Evolutionary conservation across 2,329 filamentous ascomycete genomes (phyloP).

Genomic region (Delphinella strobiligena): DNA sequence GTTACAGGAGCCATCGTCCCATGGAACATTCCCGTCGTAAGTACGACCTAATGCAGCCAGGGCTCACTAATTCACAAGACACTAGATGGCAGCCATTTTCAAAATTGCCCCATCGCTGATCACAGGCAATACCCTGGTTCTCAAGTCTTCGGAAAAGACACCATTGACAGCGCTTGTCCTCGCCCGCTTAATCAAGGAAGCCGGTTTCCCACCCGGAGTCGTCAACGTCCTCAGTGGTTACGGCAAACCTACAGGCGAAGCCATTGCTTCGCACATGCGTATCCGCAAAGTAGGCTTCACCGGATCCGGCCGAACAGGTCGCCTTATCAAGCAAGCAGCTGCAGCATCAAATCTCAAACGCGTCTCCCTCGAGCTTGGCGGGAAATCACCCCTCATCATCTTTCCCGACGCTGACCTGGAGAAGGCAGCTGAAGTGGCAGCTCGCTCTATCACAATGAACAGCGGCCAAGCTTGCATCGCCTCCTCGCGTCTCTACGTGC

Average conservation of each 20-base stretch:
- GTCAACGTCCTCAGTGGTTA: slow-evolving; percentile 52
- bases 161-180: slow-evolving; percentile 45
- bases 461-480: slow-evolving; percentile 13
- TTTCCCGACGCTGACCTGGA: slow-evolving; percentile 7
- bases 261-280: slow-evolving; percentile 51
- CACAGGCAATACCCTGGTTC: slow-evolving; percentile 24
- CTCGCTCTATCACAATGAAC: slow-evolving; percentile 2
- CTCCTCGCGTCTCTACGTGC: slow-evolving; percentile 19
- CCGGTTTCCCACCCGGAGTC: slow-evolving; percentile 65
- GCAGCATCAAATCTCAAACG: slow-evolving; percentile 39
- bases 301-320: slow-evolving; percentile 57
- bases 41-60: no score
- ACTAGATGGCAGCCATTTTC: slow-evolving; percentile 1
- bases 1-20: slow-evolving; percentile 31
- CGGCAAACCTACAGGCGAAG: slow-evolving; percentile 53
- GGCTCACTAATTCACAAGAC: no score
- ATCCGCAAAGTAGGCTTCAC: slow-evolving; percentile 73
- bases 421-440: slow-evolving; percentile 3
- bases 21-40: slow-evolving; percentile 24
- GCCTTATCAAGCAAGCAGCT: slow-evolving; percentile 22
- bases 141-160: slow-evolving; percentile 46
- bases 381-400: slow-evolving; percentile 36
- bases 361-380: slow-evolving; percentile 47
- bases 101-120: slow-evolving; percentile 7
- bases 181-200: slow-evolving; percentile 54